Evolutionary conservation across 1,284 basidiomycete species (phyloP), one percentile per base, ranked within the genome.

Genomic region (Coniferiporia weirii): DNA sequence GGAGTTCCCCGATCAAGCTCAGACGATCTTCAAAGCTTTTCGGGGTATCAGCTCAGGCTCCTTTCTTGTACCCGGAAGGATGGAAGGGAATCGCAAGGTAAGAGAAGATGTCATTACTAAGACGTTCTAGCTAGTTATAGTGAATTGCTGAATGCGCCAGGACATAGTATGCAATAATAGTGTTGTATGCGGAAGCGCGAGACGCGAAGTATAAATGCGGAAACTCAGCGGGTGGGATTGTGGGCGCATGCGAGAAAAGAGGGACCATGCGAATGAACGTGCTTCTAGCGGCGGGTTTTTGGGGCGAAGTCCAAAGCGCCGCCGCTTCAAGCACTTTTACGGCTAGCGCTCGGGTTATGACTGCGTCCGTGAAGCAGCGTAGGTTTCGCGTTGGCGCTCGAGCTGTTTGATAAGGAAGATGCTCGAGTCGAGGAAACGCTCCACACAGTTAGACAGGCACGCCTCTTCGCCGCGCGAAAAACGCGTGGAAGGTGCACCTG

Each of bases 381-480:
- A 66, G 66, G 63, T 62, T 57, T 46, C 66, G 76, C 79, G 74
- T 60, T 77, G 81, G 61, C 79, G 73, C 71, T 95, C 89, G 59
- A 98, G 82, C 70, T 86, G 83, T 69, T 85, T 85, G 64, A 98
- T 86, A 75, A 96, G 82, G 75, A 83, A 93, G 54, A 95, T 74
- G 67, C 88, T 93, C n/a, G 91, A 87, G 75, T 98, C 95, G 65
- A 98, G 78, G 78, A 98, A 98, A 59, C 95, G 82, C 65, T 94
- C 93, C 50, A 97, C 95, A 69, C 94, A 98, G 75, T 96, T 96
- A 61, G 82, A 78, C 50, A 98, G 80, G 71, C 95, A 98, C 56
- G 79, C 79, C 66, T 90, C 86, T 74, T 98, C 95, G 49, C 83
- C 79, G 60, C 89, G 79, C 38, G 91, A 90, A 75, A 98, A 97